Percentiles rank a stretch among this genome's conserved stretches.
These are phyloP conservation scores for Datura wrightii DNA, from an alignment of 257 asterid genomes.

Conservation along the genomic window DNA sequence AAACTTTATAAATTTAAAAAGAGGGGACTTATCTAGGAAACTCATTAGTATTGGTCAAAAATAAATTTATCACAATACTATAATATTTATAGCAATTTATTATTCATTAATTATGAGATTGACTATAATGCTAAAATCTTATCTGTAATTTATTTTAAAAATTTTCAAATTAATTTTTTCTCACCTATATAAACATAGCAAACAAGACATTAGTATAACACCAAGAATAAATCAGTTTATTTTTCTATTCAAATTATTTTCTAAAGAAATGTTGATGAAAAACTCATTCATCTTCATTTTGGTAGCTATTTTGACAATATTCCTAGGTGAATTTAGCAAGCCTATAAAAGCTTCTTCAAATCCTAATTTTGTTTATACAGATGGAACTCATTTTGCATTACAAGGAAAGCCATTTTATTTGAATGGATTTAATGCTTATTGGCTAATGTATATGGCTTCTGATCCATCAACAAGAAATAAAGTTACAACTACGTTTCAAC, in stretches of 20 bases:
- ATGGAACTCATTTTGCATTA: conserved; percentile 37
- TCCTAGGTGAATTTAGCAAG: neutral
- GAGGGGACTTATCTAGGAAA: too few species aligned
- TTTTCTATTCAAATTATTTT: neutral
- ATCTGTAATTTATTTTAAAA: neutral
- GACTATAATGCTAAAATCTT: neutral
- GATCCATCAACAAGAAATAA: conserved; percentile 35
- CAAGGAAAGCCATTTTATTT: conserved; percentile 36
- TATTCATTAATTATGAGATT: too few species aligned
- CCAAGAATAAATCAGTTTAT: neutral
- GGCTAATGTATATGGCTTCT: conserved; percentile 47
- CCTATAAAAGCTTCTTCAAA: neutral
- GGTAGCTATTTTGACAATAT: neutral
- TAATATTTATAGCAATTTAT: too few species aligned
- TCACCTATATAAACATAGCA: neutral
- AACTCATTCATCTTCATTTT: neutral
- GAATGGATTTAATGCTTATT: conserved; percentile 48
- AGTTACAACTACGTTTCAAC: conserved; percentile 33
- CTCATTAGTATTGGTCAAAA: too few species aligned
- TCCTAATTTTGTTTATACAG: conserved; percentile 27
- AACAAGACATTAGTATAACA: neutral
- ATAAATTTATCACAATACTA: too few species aligned
- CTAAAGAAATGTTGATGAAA: neutral
- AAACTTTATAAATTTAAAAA: too few species aligned
- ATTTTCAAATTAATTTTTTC: neutral